These are phyloP conservation scores for Globisporangium ultimum DNA, from an alignment of 352 stramenopile genomes.

Conservation along the genomic window DNA sequence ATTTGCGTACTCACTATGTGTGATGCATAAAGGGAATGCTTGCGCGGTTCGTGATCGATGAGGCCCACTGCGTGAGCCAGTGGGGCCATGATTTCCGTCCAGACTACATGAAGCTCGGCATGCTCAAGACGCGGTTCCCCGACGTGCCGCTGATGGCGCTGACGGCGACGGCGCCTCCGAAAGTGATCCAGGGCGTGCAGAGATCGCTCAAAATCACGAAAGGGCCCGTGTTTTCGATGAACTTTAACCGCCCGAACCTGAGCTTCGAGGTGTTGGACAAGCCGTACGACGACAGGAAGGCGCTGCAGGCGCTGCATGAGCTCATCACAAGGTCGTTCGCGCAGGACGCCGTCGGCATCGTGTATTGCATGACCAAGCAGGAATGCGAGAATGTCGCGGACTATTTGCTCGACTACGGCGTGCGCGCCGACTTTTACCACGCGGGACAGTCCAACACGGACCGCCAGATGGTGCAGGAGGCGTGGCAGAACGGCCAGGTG, in stretches of 20 bases:
- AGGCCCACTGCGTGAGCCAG: conserved; percentile 88
- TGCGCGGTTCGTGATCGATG: conserved; percentile 94
- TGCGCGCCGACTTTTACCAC: conserved; percentile 92
- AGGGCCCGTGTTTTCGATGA: conserved; percentile 87
- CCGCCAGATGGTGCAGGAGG: conserved; percentile 75
- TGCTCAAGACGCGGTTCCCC: conserved; percentile 90
- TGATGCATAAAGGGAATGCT: conserved; percentile 55
- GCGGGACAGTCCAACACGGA: conserved; percentile 77
- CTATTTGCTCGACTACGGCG: conserved; percentile 82
- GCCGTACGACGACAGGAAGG: conserved; percentile 36
- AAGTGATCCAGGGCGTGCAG: conserved; percentile 81
- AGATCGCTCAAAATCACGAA: conserved; percentile 73
- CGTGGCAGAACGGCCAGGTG: conserved; percentile 69
- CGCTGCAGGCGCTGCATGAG: conserved; percentile 47
- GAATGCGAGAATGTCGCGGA: conserved; percentile 92
- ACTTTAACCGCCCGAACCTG: conserved; percentile 93
- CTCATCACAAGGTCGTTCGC: conserved; percentile 54
- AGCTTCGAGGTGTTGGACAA: conserved; percentile 88
- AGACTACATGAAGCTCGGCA: conserved; percentile 92
- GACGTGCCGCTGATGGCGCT: conserved; percentile 91
- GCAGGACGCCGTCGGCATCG: conserved; percentile 74
- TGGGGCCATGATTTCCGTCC: conserved; percentile 89
- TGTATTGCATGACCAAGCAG: conserved; percentile 94
- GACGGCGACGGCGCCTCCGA: conserved; percentile 86
- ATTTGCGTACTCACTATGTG: not conserved